Conservation (phyloP, 768 basidiomycete species). For the Cystobasidium ongulense region DNA sequence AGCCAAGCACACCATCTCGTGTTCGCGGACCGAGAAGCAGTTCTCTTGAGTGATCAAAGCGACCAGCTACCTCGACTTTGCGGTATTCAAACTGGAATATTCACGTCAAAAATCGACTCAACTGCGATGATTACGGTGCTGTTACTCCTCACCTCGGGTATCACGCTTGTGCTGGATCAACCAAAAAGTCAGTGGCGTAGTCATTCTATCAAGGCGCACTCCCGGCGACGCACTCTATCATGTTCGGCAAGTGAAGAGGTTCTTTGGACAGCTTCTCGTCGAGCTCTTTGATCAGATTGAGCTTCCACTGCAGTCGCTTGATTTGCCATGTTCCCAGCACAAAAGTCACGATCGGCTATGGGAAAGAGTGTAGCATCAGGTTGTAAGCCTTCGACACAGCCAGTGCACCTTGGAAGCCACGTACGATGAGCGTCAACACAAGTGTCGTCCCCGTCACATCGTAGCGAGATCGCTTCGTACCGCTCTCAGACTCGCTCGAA, state of each 20-base stretch:
- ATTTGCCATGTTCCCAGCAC: slow-evolving; percentile 90
- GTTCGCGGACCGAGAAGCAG: slow-evolving; percentile 78
- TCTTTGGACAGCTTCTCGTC: slow-evolving; percentile 76
- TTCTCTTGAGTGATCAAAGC: slow-evolving; percentile 66
- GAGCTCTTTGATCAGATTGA: slow-evolving; percentile 82
- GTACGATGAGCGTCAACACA: slow-evolving; percentile 18
- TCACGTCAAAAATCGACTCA: slow-evolving; percentile 29
- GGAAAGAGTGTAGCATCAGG: too few species aligned
- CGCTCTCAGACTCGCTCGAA: not conserved
- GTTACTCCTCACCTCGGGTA: slow-evolving; percentile 21
- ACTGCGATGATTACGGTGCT: slow-evolving; percentile 1
- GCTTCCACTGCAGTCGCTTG: slow-evolving; percentile 86
- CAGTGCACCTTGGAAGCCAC: slow-evolving; percentile 35
- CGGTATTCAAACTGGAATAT: slow-evolving; percentile 77
- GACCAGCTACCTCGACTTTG: slow-evolving; percentile 68
- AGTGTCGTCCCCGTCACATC: slow-evolving; percentile 30
- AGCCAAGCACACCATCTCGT: slow-evolving; percentile 79
- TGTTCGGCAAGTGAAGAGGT: slow-evolving; percentile 67
- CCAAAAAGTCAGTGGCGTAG: not conserved
- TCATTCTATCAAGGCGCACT: slow-evolving; percentile 17
- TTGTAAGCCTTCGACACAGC: too few species aligned
- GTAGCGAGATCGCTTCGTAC: not conserved
- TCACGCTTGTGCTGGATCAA: slow-evolving; percentile 12
- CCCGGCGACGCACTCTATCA: slow-evolving; percentile 64
- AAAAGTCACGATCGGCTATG: slow-evolving; percentile 70